Evolutionary conservation across 345 rosid species (phyloP).

Genomic region (Eucalyptus lansdowneana): DNA sequence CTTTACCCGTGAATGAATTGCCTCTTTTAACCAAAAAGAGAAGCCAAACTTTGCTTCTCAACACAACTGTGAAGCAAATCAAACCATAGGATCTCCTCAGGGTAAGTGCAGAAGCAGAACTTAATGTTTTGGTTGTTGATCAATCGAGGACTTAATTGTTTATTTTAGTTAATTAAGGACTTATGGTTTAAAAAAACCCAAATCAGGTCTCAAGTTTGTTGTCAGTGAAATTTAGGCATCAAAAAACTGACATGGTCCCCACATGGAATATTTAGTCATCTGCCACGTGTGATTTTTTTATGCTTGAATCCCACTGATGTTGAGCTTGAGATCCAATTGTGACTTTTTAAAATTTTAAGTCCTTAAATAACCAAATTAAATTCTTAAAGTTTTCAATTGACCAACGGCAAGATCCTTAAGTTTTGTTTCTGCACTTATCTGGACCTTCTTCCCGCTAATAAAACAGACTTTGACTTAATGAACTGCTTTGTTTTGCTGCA

Average conservation of each 20-base stretch:
- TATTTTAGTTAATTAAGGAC: neutral
- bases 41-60: neutral
- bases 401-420: neutral
- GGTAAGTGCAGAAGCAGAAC: neutral
- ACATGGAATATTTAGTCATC: neutral
- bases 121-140: neutral
- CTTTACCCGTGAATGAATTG: neutral
- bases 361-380: neutral
- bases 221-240: neutral
- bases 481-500: neutral
- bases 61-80: neutral
- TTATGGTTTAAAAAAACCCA: neutral
- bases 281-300: neutral
- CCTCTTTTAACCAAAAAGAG: neutral
- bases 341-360: neutral
- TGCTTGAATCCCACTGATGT: neutral
- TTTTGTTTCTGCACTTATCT: neutral
- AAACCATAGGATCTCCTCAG: neutral
- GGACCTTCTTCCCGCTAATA: neutral
- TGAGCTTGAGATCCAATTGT: neutral
- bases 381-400: neutral
- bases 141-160: neutral
- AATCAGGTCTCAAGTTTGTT: neutral
- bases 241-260: neutral
- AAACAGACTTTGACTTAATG: neutral